Base-by-base conservation (phyloP, 1,139 yeast species). In the Protomyces inouyei region DNA sequence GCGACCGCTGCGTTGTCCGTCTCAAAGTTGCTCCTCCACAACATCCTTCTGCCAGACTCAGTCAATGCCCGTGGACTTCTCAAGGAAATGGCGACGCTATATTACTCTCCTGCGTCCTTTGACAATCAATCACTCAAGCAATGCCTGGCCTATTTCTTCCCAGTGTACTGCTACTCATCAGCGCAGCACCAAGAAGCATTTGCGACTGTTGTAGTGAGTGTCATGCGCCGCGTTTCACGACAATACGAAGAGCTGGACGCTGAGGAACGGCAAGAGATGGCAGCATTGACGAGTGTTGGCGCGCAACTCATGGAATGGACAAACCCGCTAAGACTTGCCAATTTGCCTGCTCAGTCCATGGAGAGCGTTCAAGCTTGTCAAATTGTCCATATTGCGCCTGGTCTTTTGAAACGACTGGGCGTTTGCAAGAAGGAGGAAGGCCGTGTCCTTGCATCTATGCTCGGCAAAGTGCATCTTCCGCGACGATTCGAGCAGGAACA, bases 271-370 rank as follows among this genome's bases (percentile, higher is more conserved):
- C 73, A 18, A 8, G 63, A 59, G 12, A 55, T 80, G 71, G 71
- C 83, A 16, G 75, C 82, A 0, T 87, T 93, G 0, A 78, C 80
- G 18, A 79, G 80, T n/a, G 82, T 90, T 1, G 76, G 88, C 35
- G 92, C 87, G 69, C 96, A 89, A 72, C 75, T 92, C 56, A 78
- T 88, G 35, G 85, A 86, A 70, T 89, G 97, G 96, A 87, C 96
- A 46, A 95, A 91, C 73, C 96, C 97, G 0, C 76, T 67, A 9
- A 85, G 86, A 69, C 77, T 88, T 65, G 61, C 38, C 75, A 78
- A 59, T 73, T 78, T 0, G 79, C 79, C 10, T 82, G 76, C 2
- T 79, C 77, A 2, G 73, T 78, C 18, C 72, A 66, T 64, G 25
- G 68, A 52, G 1, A 65, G 68, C 8, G 53, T 73, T 4, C 85